Percentiles rank a stretch among this genome's conserved stretches.
Evolutionary conservation across 768 basidiomycete genomes (phyloP).

Genomic region (Boletus rufocinnamomeus): DNA sequence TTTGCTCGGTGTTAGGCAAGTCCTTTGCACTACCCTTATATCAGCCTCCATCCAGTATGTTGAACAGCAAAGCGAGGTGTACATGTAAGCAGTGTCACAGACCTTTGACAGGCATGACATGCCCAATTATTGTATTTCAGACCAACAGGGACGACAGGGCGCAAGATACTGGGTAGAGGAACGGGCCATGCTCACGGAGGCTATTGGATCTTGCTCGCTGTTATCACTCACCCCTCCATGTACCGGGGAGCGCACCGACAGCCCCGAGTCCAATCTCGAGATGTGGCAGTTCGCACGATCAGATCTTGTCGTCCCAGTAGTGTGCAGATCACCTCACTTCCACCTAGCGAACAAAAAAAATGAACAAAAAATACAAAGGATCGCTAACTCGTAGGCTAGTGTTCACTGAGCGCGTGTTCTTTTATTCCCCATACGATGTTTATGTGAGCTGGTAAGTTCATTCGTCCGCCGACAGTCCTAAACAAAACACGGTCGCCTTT

Average conservation of each 20-base stretch:
- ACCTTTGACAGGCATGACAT: background rate
- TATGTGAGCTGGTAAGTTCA: background rate
- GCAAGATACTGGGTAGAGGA: background rate
- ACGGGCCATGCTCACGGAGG: background rate
- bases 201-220: background rate
- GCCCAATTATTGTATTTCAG: background rate
- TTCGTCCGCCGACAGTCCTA: background rate
- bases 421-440: too few species aligned
- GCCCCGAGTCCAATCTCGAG: background rate
- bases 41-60: background rate
- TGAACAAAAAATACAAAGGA: background rate
- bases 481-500: slow-evolving; percentile 17
- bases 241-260: background rate
- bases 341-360: background rate
- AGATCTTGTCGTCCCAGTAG: background rate
- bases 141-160: too few species aligned
- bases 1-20: too few species aligned
- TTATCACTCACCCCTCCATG: background rate
- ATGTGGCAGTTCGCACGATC: background rate
- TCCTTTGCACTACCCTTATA: background rate
- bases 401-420: too few species aligned
- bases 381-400: background rate
- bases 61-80: background rate
- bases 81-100: too few species aligned
- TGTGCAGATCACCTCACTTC: background rate